Evolutionary conservation across 345 rosid genomes (phyloP).

Genomic region (Eucalyptus tenuipes): DNA sequence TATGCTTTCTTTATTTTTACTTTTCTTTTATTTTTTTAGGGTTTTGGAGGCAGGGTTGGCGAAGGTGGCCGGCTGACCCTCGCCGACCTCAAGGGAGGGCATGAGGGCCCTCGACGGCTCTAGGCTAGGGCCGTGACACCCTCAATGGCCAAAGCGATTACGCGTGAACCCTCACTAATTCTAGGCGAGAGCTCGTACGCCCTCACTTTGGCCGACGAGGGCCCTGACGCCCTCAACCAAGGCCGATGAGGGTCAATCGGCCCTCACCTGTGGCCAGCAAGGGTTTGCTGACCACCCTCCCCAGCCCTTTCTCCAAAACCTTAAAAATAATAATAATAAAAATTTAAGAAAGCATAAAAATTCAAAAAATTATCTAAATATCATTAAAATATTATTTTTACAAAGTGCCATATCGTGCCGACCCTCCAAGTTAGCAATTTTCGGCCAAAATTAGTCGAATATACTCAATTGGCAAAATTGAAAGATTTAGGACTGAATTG

Average conservation of each 20-base stretch:
- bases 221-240: fast-evolving
- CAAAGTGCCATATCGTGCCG: fast-evolving
- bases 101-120: fast-evolving
- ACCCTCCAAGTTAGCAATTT: fast-evolving
- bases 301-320: fast-evolving
- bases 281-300: fast-evolving
- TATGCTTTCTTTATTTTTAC: too few relatives aligned
- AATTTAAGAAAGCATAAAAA: too few relatives aligned
- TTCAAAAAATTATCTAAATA: too few relatives aligned
- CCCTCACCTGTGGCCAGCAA: fast-evolving
- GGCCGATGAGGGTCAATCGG: too few relatives aligned
- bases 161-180: fast-evolving
- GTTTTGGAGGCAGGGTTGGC: too few relatives aligned
- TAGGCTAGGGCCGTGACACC: fast-evolving
- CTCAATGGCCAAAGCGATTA: fast-evolving
- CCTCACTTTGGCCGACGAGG: fast-evolving
- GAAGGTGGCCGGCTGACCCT: fast-evolving
- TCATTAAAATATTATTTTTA: too few relatives aligned
- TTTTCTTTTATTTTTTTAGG: too few relatives aligned
- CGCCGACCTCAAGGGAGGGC: fast-evolving
- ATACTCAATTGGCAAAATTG: too few relatives aligned
- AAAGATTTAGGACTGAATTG: fast-evolving
- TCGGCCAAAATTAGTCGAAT: fast-evolving
- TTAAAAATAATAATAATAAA: too few relatives aligned
- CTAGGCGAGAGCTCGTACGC: fast-evolving